Percentiles rank a stretch among this genome's conserved stretches.
These are phyloP conservation scores for Bipolaris gigantea DNA, from an alignment of 2,329 filamentous ascomycete species.

Conservation along the genomic window DNA sequence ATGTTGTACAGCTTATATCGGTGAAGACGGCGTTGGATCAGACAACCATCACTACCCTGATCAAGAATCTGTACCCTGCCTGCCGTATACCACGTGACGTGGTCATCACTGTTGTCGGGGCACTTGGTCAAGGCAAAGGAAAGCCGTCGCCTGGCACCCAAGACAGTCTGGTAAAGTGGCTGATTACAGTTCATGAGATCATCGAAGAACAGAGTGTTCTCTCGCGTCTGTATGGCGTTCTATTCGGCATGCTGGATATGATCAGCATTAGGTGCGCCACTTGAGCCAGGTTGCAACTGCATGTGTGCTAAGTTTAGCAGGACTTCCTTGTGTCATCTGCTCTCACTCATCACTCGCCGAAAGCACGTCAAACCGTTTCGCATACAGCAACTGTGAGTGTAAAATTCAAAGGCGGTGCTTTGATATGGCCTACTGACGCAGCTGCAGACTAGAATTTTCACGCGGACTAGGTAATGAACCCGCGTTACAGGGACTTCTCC, in stretches of 20 bases:
- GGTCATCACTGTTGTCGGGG: slow-evolving; percentile 68
- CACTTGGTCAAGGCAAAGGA: slow-evolving; percentile 73
- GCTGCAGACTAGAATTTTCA: slow-evolving; percentile 51
- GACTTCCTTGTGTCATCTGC: slow-evolving; percentile 68
- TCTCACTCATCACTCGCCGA: slow-evolving; percentile 76
- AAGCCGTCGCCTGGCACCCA: slow-evolving; percentile 75
- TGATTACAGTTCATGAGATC: slow-evolving; percentile 73
- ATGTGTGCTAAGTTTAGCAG: slow-evolving; percentile 36
- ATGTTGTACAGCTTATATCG: slow-evolving; percentile 68
- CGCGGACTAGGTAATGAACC: slow-evolving; percentile 65
- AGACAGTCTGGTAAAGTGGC: slow-evolving; percentile 72
- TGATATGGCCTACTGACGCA: slow-evolving; percentile 24
- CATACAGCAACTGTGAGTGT: slow-evolving; percentile 66
- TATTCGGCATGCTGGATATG: slow-evolving; percentile 83
- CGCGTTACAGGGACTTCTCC: slow-evolving; percentile 70
- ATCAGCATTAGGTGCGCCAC: slow-evolving; percentile 66
- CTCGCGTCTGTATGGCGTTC: slow-evolving; percentile 69
- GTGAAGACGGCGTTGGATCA: slow-evolving; percentile 73
- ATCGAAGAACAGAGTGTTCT: slow-evolving; percentile 66
- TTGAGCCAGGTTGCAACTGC: slow-evolving; percentile 4
- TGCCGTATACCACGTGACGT: slow-evolving; percentile 62
- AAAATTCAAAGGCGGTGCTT: background rate
- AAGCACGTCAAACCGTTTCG: slow-evolving; percentile 83
- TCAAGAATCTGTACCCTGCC: slow-evolving; percentile 77
- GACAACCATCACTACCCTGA: slow-evolving; percentile 66